Evolutionary conservation across 345 rosid species (phyloP), one percentile per base, ranked within the genome.

Genomic region (Camelina hispida): DNA sequence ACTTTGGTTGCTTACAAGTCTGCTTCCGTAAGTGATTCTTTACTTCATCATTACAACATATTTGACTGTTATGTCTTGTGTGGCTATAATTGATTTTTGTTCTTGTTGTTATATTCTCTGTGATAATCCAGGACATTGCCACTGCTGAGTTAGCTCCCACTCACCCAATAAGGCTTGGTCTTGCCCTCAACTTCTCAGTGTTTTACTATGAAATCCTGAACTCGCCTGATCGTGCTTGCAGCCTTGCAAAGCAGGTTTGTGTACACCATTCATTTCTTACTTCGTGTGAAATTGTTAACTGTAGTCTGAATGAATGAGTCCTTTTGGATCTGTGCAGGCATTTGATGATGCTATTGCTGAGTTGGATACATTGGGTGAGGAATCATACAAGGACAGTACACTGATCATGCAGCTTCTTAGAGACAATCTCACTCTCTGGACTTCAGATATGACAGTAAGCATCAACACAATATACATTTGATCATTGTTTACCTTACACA

Each of bases 191-290:
- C 86, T 94, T 94, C 92, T 94, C 98, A 14, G 98, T 94, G 58
- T 94, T 94, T 84, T 94, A 91, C 81, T 94, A 94, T 79, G 98
- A 94, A 80, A 94, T 94, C 72, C 97, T 94, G 15, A 94, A 90
- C 87, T 94, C 98, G 11, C 97, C 98, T 37, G 98, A 94, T 72
- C 95, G 98, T 37, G 98, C 98, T 0, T 94, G 98, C 83, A 87
- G 77, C 80, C 98, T 94, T 13, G 98, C 97, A 2, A 94, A 94
- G 77, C 96, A 88, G 97, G 98, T 94, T 69, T 59, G 37, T 69
- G 30, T 69, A 17, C 13, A 34, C 23, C 52, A 28, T 28, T 55
- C 14, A 28, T 73, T 22, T 15, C 10, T 7, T 44, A n/a, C 60
- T 17, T 62, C 23, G 4, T 51, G 69, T 40, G 50, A 17, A n/a